Evolutionary conservation across 2,329 filamentous ascomycete species (phyloP).

Genomic region (Aaosphaeria arxii): DNA sequence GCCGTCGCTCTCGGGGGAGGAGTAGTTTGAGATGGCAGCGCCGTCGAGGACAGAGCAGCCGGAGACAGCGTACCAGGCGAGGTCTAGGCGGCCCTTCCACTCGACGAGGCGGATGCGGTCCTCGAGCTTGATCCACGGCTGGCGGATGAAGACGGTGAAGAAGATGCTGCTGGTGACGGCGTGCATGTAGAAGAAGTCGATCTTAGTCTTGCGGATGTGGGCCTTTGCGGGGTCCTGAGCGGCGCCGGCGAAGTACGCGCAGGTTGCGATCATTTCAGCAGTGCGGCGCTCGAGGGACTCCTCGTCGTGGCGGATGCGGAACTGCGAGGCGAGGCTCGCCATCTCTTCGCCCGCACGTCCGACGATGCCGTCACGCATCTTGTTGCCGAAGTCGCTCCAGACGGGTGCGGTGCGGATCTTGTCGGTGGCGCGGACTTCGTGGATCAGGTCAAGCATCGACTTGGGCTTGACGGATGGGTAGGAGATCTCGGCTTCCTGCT

Average conservation of each 20-base stretch:
- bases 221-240: constrained; percentile 4
- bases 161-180: constrained; percentile 33
- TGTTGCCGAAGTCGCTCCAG: constrained; percentile 55
- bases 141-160: constrained; percentile 22
- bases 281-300: constrained; percentile 57
- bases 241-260: constrained; percentile 27
- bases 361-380: constrained; percentile 68
- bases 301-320: constrained; percentile 35
- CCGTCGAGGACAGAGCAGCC: constrained; percentile 12
- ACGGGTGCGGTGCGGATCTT: constrained; percentile 55
- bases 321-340: constrained; percentile 58
- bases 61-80: constrained; percentile 18
- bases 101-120: constrained; percentile 21
- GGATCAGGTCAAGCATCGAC: constrained; percentile 58
- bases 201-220: constrained; percentile 4
- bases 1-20: constrained; percentile 7
- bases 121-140: constrained; percentile 30
- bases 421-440: constrained; percentile 55
- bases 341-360: constrained; percentile 62
- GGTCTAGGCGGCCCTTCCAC: constrained; percentile 19
- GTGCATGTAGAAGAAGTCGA: constrained; percentile 33
- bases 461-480: too few relatives aligned
- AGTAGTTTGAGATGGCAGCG: constrained; percentile 15
- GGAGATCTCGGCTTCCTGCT: constrained; percentile 49
- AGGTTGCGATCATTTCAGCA: constrained; percentile 64